These are phyloP conservation scores for Pseudozyma sp. DNA, from an alignment of 1,284 basidiomycete genomes.

Conservation along the genomic window DNA sequence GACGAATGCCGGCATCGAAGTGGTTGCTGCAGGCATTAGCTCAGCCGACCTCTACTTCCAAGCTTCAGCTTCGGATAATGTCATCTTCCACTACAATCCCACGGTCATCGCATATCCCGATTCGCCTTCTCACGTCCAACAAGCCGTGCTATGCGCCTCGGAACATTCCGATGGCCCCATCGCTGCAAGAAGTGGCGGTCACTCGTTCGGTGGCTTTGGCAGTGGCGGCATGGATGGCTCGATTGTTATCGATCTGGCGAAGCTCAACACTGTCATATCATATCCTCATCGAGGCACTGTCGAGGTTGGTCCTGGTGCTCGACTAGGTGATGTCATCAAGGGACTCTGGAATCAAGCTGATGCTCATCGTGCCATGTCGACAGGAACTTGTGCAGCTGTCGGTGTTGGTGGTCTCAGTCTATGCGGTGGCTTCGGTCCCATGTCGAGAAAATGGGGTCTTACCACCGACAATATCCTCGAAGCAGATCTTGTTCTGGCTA, in stretches of 20 bases:
- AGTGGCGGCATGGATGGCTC: slow-evolving; percentile 65
- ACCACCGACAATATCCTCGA: slow-evolving; percentile 64
- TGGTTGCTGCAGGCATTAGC: slow-evolving; percentile 37
- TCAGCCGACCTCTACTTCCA: slow-evolving; percentile 34
- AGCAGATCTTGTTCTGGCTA: slow-evolving; percentile 68
- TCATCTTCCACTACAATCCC: slow-evolving; percentile 67
- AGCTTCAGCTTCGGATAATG: slow-evolving; percentile 65
- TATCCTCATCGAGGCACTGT: slow-evolving; percentile 46
- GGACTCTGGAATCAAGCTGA: slow-evolving; percentile 54
- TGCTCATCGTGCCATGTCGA: slow-evolving; percentile 62
- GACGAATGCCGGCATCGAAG: slow-evolving; percentile 20
- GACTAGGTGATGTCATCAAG: slow-evolving; percentile 69
- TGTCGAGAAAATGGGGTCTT: slow-evolving; percentile 67
- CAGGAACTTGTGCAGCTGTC: slow-evolving; percentile 68
- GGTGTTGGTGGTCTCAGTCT: slow-evolving; percentile 67
- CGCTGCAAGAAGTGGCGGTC: slow-evolving; percentile 68
- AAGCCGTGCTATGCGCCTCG: slow-evolving; percentile 48
- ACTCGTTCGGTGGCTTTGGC: slow-evolving; percentile 66
- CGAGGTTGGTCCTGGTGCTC: slow-evolving; percentile 61
- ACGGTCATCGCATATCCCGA: slow-evolving; percentile 63
- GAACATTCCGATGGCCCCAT: slow-evolving; percentile 47
- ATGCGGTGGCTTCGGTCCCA: slow-evolving; percentile 67
- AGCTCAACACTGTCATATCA: slow-evolving; percentile 55
- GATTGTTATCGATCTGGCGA: slow-evolving; percentile 59
- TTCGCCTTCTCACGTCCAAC: slow-evolving; percentile 46